Evolutionary conservation across 805 yeast species (phyloP).

Genomic region (Isabelozyma gotoi): DNA sequence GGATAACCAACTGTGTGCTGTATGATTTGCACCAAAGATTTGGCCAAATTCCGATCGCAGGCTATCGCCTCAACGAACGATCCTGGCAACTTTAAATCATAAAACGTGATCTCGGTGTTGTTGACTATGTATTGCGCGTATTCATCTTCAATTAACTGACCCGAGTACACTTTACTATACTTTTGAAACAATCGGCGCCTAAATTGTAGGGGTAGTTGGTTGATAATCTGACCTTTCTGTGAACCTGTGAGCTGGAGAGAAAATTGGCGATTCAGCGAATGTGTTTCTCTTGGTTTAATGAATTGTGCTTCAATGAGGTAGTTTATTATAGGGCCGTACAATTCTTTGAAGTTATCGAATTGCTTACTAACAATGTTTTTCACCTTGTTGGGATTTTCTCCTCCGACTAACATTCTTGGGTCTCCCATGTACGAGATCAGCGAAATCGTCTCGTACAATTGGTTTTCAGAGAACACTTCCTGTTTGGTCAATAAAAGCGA

Average conservation of each 20-base stretch:
- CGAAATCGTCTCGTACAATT: constrained; percentile 75
- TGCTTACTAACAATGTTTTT: constrained; percentile 83
- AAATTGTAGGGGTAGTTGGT: constrained; percentile 51
- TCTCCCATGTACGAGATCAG: constrained; percentile 87
- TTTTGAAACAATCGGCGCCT: constrained; percentile 34
- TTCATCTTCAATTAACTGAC: constrained; percentile 24
- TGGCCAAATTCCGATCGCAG: constrained; percentile 30
- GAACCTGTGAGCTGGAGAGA: background rate
- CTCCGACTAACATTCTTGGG: constrained; percentile 78
- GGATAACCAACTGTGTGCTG: constrained; percentile 57
- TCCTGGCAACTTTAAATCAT: constrained; percentile 4
- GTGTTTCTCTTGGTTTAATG: background rate
- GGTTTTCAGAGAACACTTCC: constrained; percentile 51
- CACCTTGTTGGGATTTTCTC: constrained; percentile 90
- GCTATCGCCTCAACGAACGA: constrained; percentile 43
- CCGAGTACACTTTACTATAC: constrained; percentile 15
- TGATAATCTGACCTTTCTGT: constrained; percentile 26
- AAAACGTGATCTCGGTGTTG: background rate
- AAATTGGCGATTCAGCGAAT: background rate
- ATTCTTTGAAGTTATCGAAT: constrained; percentile 59
- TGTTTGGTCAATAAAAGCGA: constrained; percentile 52
- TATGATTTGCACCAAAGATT: constrained; percentile 17
- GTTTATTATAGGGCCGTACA: constrained; percentile 68
- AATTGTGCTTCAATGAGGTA: constrained; percentile 31
- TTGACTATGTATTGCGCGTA: constrained; percentile 22